Evolutionary conservation across 2,329 filamentous ascomycete species (phyloP).

Genomic region (Albophoma yamanashiensis): DNA sequence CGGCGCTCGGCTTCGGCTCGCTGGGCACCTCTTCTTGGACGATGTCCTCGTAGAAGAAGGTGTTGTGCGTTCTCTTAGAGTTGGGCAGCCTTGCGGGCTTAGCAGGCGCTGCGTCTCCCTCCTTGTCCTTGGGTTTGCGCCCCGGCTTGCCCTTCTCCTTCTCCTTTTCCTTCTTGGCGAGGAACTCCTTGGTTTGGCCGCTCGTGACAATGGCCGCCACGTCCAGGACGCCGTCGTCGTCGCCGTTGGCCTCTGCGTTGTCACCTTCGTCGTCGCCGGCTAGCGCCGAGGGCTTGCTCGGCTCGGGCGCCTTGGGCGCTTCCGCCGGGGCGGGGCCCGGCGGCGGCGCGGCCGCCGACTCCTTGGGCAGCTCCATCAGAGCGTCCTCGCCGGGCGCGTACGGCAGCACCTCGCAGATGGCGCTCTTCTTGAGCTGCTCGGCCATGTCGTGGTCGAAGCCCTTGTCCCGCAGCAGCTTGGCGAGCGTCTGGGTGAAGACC

Average conservation of each 20-base stretch:
- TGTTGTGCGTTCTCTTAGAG: constrained; percentile 56
- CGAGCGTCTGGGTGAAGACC: constrained; percentile 66
- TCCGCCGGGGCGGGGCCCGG: constrained; percentile 16
- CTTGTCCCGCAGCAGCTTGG: constrained; percentile 52
- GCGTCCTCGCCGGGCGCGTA: constrained; percentile 34
- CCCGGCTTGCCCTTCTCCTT: constrained; percentile 60
- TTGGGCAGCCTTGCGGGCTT: constrained; percentile 58
- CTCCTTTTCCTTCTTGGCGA: constrained; percentile 74
- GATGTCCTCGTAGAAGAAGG: constrained; percentile 65
- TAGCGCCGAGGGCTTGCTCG: background rate
- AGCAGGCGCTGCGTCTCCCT: constrained; percentile 38
- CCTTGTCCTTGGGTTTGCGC: constrained; percentile 41
- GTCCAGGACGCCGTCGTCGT: constrained; percentile 66
- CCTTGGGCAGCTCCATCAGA: constrained; percentile 38
- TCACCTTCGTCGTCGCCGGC: constrained; percentile 27
- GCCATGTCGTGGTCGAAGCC: constrained; percentile 56
- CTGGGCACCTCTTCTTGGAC: constrained; percentile 41
- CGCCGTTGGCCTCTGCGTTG: constrained; percentile 24
- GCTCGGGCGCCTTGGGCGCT: constrained; percentile 21
- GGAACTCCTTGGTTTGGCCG: constrained; percentile 71
- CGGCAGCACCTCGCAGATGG: constrained; percentile 56
- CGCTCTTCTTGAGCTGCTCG: constrained; percentile 58
- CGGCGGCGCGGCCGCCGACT: constrained; percentile 16
- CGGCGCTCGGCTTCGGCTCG: constrained; percentile 17
- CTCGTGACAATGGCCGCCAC: constrained; percentile 77